Percentiles rank a stretch among this genome's conserved stretches.
Evolutionary conservation across 257 asterid genomes (phyloP).

Genomic region (Solanum verrucosum): DNA sequence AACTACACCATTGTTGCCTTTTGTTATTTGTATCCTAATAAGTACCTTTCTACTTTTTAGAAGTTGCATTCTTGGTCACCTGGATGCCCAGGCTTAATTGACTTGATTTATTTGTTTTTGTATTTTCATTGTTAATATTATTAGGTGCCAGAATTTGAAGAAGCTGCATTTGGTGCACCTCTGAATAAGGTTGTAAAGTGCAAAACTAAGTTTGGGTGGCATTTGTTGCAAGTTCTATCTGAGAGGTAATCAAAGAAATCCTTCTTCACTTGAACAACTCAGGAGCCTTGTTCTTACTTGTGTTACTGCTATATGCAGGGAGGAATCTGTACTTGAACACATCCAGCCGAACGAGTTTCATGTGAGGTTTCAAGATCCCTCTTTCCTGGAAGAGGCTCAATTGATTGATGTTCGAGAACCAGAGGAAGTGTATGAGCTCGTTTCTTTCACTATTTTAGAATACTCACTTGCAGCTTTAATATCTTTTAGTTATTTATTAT

Average conservation of each 20-base stretch:
- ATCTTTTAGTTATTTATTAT: neutral
- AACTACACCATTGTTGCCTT: neutral
- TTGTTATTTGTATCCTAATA: neutral
- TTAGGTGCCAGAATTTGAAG: slow-evolving; percentile 97
- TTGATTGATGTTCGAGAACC: slow-evolving; percentile 97
- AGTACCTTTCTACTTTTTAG: neutral
- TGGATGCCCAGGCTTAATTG: neutral
- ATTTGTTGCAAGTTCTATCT: slow-evolving; percentile 83
- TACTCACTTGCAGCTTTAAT: neutral
- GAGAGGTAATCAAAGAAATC: slow-evolving; percentile 52
- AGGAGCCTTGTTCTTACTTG: slow-evolving; percentile 13
- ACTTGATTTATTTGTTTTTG: neutral
- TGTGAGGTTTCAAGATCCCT: slow-evolving; percentile 74
- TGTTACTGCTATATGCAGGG: slow-evolving; percentile 35
- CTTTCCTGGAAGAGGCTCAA: slow-evolving; percentile 74
- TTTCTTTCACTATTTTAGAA: neutral
- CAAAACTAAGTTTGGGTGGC: slow-evolving; percentile 96
- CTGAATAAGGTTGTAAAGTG: slow-evolving; percentile 65
- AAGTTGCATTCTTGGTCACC: neutral
- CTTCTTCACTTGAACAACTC: slow-evolving; percentile 1
- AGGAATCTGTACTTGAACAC: slow-evolving; percentile 54
- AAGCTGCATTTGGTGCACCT: slow-evolving; percentile 80
- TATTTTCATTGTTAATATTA: slow-evolving; percentile 11
- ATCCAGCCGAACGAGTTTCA: slow-evolving; percentile 75
- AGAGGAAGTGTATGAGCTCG: slow-evolving; percentile 79